Base-by-base conservation (phyloP, 163 green algal species). In the Chloromonas sp. region DNA sequence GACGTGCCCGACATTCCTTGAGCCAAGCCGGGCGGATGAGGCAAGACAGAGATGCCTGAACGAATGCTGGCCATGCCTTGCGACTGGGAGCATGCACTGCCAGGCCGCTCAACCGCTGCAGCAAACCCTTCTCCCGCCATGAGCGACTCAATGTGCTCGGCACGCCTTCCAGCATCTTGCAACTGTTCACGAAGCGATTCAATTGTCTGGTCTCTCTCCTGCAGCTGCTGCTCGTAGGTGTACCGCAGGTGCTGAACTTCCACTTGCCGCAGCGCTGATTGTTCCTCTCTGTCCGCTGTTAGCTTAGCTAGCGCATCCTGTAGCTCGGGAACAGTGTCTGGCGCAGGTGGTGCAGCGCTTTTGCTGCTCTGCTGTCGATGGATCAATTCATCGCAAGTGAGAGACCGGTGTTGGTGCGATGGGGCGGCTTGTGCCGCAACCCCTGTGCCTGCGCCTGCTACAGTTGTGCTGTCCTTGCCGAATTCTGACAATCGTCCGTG, bases 171-270 rank as follows among this genome's bases (percentile, higher is more conserved):
- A 5, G 66, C 66, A 11, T 74, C 66, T 11, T 5, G 11, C 66
- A 74, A 11, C 66, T 74, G 66, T 11, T 74, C 66, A 5, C 11
- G 5, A 5, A 74, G 11, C 5, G 11, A 5, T 11, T 74, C 66
- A 11, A 74, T 74, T 11, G 11, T 74, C 66, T 74, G 66, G 66
- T 74, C 66, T 11, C 66, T 5, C 66, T 74, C 79, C 79, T 82
- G 58, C 3, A 82, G 1, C 59, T 82, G 36, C 79, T 82, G 36
- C 5, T 3, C 57, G 79, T 82, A 36, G 5, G 2, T 70, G 59
- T 82, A 82, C 59, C 71, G 70, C 58, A 82, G 11, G 79, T 82
- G 79, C 36, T 82, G 14, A 13, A 82, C 79, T 36, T 82, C 79
- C 59, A 82, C 59, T 3, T 61, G 36, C 1, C 79, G 79, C 59